phyloP scores from a whole-genome alignment of 2,329 filamentous ascomycete species.

The Grosmannia huntii region DNA sequence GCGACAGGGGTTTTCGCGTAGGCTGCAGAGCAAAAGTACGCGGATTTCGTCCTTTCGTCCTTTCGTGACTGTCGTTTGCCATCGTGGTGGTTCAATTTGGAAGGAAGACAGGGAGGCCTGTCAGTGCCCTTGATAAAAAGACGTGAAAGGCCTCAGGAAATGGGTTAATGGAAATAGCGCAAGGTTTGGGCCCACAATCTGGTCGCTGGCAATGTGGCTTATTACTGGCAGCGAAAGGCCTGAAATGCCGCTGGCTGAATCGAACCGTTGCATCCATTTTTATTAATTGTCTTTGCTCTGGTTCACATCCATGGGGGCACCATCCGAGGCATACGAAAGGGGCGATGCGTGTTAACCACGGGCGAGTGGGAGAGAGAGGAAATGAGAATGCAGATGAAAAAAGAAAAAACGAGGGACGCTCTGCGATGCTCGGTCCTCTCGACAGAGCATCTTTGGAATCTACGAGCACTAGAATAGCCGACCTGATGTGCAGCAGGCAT shows the following conservation, averaged over 20 bases:
- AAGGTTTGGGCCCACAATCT: background rate
- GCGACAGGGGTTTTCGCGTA: background rate
- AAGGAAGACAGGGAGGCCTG: background rate
- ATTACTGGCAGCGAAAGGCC: background rate
- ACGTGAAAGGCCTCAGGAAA: too few relatives aligned
- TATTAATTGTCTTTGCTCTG: too few relatives aligned
- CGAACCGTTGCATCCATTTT: background rate
- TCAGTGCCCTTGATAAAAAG: background rate
- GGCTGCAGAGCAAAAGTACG: background rate
- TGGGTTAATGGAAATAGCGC: too few relatives aligned
- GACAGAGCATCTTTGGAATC: background rate
- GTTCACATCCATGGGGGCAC: too few relatives aligned
- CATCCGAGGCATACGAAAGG: background rate
- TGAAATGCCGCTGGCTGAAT: background rate
- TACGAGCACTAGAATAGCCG: background rate
- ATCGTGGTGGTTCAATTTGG: background rate
- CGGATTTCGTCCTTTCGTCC: background rate
- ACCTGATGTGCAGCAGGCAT: background rate
- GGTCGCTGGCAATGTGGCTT: background rate
- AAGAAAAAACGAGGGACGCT: too few relatives aligned
- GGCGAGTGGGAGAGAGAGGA: background rate
- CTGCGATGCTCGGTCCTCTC: background rate
- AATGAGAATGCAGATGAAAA: background rate
- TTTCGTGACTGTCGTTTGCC: background rate
- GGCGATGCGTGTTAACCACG: background rate